phyloP scores from a whole-genome alignment of 805 yeast species.

The Starmerella lactis-condensi region DNA sequence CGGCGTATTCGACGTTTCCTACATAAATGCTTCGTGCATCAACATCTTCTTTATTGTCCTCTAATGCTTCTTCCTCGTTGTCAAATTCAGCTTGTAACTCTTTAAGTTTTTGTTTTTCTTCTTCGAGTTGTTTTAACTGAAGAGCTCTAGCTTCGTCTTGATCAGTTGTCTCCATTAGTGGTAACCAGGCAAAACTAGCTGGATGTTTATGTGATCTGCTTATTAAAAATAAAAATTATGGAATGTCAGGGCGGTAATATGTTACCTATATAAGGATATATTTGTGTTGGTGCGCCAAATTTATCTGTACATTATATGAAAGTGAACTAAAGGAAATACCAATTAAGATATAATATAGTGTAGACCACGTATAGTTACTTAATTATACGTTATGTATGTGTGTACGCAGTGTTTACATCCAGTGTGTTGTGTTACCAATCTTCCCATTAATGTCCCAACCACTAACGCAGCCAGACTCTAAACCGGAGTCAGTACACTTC shows the following conservation, averaged over 20 bases:
- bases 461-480: background rate
- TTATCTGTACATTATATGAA: too few species aligned
- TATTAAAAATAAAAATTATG: too few species aligned
- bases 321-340: too few species aligned
- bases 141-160: conserved; percentile 3
- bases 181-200: too few species aligned
- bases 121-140: conserved; percentile 29
- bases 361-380: too few species aligned
- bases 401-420: background rate
- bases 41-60: conserved; percentile 41
- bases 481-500: conserved; percentile 32
- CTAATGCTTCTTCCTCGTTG: conserved; percentile 26
- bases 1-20: conserved; percentile 65
- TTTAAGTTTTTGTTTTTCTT: conserved; percentile 43
- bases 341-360: too few species aligned
- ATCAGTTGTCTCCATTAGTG: too few species aligned
- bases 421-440: background rate
- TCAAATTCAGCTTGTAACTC: conserved; percentile 37
- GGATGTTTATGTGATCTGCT: too few species aligned
- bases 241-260: too few species aligned
- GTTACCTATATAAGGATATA: too few species aligned
- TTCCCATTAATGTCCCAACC: conserved; percentile 1
- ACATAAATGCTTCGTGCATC: conserved; percentile 65
- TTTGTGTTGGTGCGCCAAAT: too few species aligned
- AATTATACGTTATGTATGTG: too few species aligned